Evolutionary conservation across 2,329 filamentous ascomycete species (phyloP), one percentile per base, ranked within the genome.

Genomic region (Mollisiaceae sp.): DNA sequence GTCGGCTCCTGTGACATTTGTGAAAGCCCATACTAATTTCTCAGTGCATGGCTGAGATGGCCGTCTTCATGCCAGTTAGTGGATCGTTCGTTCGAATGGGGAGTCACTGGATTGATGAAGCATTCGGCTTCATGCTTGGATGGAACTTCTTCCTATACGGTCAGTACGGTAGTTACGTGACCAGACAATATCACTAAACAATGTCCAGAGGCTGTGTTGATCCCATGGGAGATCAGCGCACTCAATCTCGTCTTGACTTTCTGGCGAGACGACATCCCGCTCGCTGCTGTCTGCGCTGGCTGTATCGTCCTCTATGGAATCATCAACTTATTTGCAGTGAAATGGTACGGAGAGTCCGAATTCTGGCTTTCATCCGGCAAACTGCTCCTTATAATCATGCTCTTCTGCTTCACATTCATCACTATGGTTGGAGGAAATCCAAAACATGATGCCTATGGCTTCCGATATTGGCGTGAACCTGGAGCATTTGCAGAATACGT

Each of bases 371-470:
- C 85, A 24, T 65, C 66, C 27, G 72, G 72, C 2, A 74, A 74
- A 57, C 58, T 74, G 6, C 39, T 73, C 4, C 66, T 92, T 60
- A 88, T 92, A 74, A 78, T 65, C 38, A 71, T 73, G 62, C 50
- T 74, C 14, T 73, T 74, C 43, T 67, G 80, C 75, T 93, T 90
- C 78, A 93, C 91, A n/a, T 91, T 94, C 74, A 83, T 94, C 71
- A 89, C 87, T 58, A 86, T 74, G 72, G 81, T 92, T 8, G 91
- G 91, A 41, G 91, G 90, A 36, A 94, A 94, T 70, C 91, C 91
- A 0, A 75, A 87, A 6, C 80, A 86, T 57, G 89, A 91, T 71
- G 81, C 86, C 1, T 92, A 88, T 72, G 90, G 90, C 22, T 93
- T 93, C 75, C 82, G 89, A 20, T 87, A 89, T 74, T 91, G 89